These are phyloP conservation scores for Nadsonia fulvescens DNA, from an alignment of 805 yeast genomes.

Conservation along the genomic window DNA sequence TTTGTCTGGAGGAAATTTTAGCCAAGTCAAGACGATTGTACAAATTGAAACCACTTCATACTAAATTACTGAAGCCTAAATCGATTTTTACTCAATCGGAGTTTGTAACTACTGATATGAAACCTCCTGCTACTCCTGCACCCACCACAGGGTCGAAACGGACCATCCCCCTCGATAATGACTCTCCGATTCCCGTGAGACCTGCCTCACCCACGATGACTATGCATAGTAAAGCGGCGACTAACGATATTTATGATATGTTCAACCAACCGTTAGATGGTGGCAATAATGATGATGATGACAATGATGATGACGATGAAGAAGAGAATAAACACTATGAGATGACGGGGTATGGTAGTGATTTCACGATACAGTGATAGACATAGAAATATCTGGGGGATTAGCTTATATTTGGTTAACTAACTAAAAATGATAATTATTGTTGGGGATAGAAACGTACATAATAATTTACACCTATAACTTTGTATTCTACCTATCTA, in stretches of 20 bases:
- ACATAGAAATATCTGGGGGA: too few relatives aligned
- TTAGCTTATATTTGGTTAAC: too few relatives aligned
- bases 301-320: conserved; percentile 11
- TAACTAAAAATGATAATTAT: too few relatives aligned
- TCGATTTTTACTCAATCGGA: too few relatives aligned
- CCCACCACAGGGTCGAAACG: conserved; percentile 3
- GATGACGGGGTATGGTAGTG: too few relatives aligned
- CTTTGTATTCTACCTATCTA: too few relatives aligned
- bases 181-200: not conserved
- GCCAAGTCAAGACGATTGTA: conserved; percentile 28
- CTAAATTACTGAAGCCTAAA: too few relatives aligned
- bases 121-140: too few relatives aligned
- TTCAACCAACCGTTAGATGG: conserved; percentile 26
- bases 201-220: conserved; percentile 58
- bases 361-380: too few relatives aligned
- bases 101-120: too few relatives aligned
- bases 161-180: conserved; percentile 3
- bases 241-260: conserved; percentile 57
- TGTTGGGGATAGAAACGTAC: too few relatives aligned
- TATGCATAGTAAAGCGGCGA: conserved; percentile 54
- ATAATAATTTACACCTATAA: too few relatives aligned
- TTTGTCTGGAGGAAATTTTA: conserved; percentile 45
- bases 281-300: conserved; percentile 6
- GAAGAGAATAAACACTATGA: conserved; percentile 13
- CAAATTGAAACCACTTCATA: conserved; percentile 5